A percentile compares a stretch with the other conserved stretches of the same genome.
phyloP scores from a whole-genome alignment of 2,329 filamentous ascomycete genomes.

The Epichloe sylvatica region DNA sequence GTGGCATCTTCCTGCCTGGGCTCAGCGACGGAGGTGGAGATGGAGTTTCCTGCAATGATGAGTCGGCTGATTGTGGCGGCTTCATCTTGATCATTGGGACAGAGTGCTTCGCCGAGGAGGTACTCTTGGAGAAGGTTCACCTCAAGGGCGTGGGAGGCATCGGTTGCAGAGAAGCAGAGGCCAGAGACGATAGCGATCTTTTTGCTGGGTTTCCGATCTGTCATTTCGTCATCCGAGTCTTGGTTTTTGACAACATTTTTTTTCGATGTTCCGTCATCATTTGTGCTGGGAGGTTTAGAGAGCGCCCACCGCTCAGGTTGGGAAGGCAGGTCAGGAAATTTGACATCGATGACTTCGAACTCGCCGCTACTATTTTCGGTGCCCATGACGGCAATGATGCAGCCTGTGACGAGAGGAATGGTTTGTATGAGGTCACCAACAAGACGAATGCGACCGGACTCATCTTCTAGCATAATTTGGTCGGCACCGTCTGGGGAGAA shows the following conservation, averaged over 20 bases:
- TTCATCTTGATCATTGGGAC: conserved; percentile 42
- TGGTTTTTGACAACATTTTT: conserved; percentile 25
- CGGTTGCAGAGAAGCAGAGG: conserved; percentile 64
- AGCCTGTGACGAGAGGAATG: conserved; percentile 74
- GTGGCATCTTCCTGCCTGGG: conserved; percentile 24
- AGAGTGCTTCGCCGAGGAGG: conserved; percentile 67
- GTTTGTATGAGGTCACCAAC: conserved; percentile 55
- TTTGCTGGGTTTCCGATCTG: conserved; percentile 28
- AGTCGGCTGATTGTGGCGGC: conserved; percentile 63
- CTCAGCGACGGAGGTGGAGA: conserved; percentile 46
- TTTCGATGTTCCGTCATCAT: conserved; percentile 18
- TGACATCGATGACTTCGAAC: conserved; percentile 82
- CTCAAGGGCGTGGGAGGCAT: conserved; percentile 56
- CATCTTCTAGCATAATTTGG: conserved; percentile 83
- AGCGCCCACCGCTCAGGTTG: conserved; percentile 72
- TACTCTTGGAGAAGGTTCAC: conserved; percentile 74
- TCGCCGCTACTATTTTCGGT: conserved; percentile 87
- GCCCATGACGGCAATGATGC: conserved; percentile 85
- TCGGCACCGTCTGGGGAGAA: conserved; percentile 44
- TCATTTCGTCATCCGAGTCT: conserved; percentile 41
- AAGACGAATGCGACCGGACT: conserved; percentile 75
- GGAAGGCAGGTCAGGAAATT: conserved; percentile 70
- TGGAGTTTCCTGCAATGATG: conserved; percentile 83
- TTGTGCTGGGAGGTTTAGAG: conserved; percentile 31
- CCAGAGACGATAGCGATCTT: conserved; percentile 81